Base-by-base conservation (phyloP, 2,329 filamentous ascomycete genomes). In the Coniochaeta pulveracea region DNA sequence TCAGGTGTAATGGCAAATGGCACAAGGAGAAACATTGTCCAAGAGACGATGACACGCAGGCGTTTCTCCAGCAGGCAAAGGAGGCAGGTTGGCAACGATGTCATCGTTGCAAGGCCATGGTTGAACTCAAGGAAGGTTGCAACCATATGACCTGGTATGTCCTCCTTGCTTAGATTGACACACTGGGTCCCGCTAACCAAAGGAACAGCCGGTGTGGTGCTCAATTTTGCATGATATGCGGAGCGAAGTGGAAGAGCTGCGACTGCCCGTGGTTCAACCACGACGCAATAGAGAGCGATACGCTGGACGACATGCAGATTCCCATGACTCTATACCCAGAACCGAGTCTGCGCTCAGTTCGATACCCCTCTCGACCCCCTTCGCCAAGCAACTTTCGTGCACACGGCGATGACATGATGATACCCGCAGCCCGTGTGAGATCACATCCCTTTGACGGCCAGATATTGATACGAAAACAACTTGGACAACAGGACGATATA, bases 181-280 rank as follows among this genome's bases (percentile, higher is more conserved):
- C 4, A 19, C n/a, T 10, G 6, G 10, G 7, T 15, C 23, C 21
- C 24, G 19, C 30, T 33, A 24, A 33, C 19, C 34, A n/a, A 14
- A 37, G 37, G 27, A 43, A 42, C 39, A 61, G 79, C 52, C 81
- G 76, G 35, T 93, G 86, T 48, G 79, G 73, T 34, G 83, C 83
- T 18, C 72, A 93, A 46, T 93, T 93, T 48, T 94, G 86, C 58
- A 86, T 91, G 72, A 69, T 84, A 17, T 94, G 86, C 50, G 85
- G 82, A 15, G 51, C 63, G 19, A 81, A 81, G 45, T 93, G 85
- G 85, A 89, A 85, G 57, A 76, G 67, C 1, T 93, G 85, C 49
- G 75, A 82, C 34, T 93, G 85, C 43, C 79, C 82, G 0, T 84
- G 77, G 75, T 86, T 88, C 61, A 82, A 77, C 49, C 72, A 77